Conservation (phyloP, 306 rosid genomes). For the Prunus davidiana region DNA sequence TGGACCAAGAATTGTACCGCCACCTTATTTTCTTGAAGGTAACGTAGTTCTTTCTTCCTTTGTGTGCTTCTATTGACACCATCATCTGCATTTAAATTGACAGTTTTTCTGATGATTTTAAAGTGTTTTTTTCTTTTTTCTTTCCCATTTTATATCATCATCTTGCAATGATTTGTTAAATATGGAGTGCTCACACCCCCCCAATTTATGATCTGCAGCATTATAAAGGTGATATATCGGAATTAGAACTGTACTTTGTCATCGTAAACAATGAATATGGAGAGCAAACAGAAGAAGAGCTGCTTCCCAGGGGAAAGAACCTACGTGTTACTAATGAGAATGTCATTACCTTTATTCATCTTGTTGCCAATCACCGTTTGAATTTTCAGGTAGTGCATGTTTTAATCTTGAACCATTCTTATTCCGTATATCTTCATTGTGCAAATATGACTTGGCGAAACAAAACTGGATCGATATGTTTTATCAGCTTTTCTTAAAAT, state of each 20-base stretch:
- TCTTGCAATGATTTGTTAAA: slow-evolving; percentile 7
- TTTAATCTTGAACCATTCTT: slow-evolving; percentile 14
- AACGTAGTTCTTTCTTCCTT: not conserved
- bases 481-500: no score
- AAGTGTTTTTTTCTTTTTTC: not conserved
- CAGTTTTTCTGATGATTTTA: no score
- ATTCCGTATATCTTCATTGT: slow-evolving; percentile 1
- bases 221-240: slow-evolving; percentile 71
- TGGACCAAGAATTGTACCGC: slow-evolving; percentile 93
- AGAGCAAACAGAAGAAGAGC: slow-evolving; percentile 95
- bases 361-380: slow-evolving; percentile 96
- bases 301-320: slow-evolving; percentile 78
- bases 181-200: not conserved
- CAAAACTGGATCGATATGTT: no score
- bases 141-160: not conserved
- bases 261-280: slow-evolving; percentile 94
- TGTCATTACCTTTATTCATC: slow-evolving; percentile 93
- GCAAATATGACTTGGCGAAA: slow-evolving; percentile 3
- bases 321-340: slow-evolving; percentile 75
- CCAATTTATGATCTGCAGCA: slow-evolving; percentile 51
- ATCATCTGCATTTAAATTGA: not conserved
- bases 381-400: slow-evolving; percentile 72
- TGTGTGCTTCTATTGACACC: not conserved
- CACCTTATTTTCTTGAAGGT: slow-evolving; percentile 98
- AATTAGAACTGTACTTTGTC: slow-evolving; percentile 85